These are phyloP conservation scores for Phaffomyces opuntiae DNA, from an alignment of 805 yeast genomes.

Conservation along the genomic window DNA sequence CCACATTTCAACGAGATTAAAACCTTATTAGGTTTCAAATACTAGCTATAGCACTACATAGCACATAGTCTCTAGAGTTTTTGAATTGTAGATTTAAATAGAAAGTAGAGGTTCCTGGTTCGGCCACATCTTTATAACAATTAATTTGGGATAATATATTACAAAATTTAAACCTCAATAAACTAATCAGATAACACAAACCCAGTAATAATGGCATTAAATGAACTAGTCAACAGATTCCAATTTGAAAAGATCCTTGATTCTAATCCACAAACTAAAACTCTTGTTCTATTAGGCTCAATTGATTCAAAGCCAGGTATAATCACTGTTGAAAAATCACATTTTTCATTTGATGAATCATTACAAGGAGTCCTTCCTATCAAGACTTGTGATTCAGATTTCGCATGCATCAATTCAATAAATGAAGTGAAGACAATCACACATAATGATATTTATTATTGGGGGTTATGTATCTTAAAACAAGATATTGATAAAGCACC, in stretches of 20 bases:
- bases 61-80: too few relatives aligned
- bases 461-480: conserved; percentile 57
- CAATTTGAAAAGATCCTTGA: conserved; percentile 39
- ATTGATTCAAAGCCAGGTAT: conserved; percentile 61
- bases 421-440: conserved; percentile 36
- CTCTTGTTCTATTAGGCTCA: conserved; percentile 58
- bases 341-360: conserved; percentile 36
- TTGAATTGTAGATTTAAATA: too few relatives aligned
- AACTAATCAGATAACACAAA: too few relatives aligned
- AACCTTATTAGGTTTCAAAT: too few relatives aligned
- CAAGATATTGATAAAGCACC: conserved; percentile 45
- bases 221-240: conserved; percentile 28
- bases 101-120: too few relatives aligned
- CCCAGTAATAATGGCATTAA: conserved; percentile 10
- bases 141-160: too few relatives aligned
- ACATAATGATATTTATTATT: conserved; percentile 76
- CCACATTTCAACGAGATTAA: too few relatives aligned
- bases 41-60: too few relatives aligned
- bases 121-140: too few relatives aligned
- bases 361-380: conserved; percentile 17
- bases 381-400: conserved; percentile 6
- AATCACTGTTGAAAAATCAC: conserved; percentile 65
- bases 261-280: conserved; percentile 62
- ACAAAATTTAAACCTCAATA: too few relatives aligned
- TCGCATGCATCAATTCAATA: conserved; percentile 15